Evolutionary conservation across 257 asterid species (phyloP).

Genomic region (Ligustrum vulgare): DNA sequence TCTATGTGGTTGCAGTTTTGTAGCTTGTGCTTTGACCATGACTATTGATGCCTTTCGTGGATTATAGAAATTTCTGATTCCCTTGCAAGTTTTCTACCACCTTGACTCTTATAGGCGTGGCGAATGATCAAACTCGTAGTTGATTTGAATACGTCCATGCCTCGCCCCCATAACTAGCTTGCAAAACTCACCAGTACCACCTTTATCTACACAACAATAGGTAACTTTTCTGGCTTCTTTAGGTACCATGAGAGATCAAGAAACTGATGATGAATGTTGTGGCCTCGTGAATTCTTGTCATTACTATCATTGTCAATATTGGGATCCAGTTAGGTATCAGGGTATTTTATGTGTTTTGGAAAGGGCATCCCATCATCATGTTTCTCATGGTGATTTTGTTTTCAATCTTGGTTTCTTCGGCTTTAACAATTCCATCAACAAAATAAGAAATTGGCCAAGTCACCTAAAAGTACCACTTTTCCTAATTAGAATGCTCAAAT

Average conservation of each 20-base stretch:
- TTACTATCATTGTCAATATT: conserved; percentile 59
- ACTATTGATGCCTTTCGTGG: conserved; percentile 46
- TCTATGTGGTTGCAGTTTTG: conserved; percentile 59
- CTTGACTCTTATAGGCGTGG: conserved; percentile 57
- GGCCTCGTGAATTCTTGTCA: conserved; percentile 61
- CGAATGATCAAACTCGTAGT: conserved; percentile 71
- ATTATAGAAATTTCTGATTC: conserved; percentile 37
- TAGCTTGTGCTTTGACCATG: conserved; percentile 61
- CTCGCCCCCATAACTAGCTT: conserved; percentile 60
- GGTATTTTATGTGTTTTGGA: too few species aligned
- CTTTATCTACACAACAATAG: conserved; percentile 56
- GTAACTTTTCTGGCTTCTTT: conserved; percentile 69
- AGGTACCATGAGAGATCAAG: conserved; percentile 58
- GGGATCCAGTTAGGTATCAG: conserved; percentile 28
- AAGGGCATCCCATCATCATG: too few species aligned
- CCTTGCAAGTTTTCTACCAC: conserved; percentile 74
- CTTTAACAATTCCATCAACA: conserved; percentile 55
- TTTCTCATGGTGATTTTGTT: too few species aligned
- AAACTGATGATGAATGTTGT: conserved; percentile 62
- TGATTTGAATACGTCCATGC: conserved; percentile 78
- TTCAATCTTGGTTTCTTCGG: conserved; percentile 42
- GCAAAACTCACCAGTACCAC: conserved; percentile 69
- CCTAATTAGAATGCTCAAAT: too few species aligned
- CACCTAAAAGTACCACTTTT: too few species aligned
- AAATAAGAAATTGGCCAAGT: not conserved